Evolutionary conservation across 805 yeast species (phyloP), one percentile per base, ranked within the genome.

Genomic region (Myxozyma monticola): DNA sequence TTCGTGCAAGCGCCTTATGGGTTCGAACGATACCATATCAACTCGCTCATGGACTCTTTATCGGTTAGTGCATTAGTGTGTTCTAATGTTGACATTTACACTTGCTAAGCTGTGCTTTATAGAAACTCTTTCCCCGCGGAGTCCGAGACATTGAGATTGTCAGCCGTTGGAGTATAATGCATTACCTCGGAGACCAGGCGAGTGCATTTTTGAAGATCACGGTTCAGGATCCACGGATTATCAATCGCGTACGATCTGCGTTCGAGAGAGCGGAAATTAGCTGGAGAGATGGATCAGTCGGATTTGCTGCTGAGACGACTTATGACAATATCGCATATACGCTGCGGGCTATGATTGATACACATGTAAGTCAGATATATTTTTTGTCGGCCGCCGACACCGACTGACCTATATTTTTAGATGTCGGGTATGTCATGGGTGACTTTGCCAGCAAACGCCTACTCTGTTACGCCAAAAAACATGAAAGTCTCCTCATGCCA

Each of bases 1-100:
- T 93, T 88, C 61, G 95, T 87, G 10, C 96, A 97, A 0, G 90
- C 88, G 9, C 99, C 99, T 1, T 72, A 77, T 37, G 88, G 87
- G 4, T 85, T 90, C 62, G 70, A 77, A 28, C 73, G 74, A 40
- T 77, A 72, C 22, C 84, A 84, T 58, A 62, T 86, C 40, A 68
- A 8, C 76, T 84, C 59, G 60, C 71, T 21, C 65, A 69, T 25
- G 71, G 80, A 62, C 52, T 85, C 53, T 71, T 73, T 56, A 68
- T 68, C 59, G 30, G 54, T 25, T 46, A 21, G 61, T 48, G 25
- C 71, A 61, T 39, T 25, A 3, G n/a, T n/a, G n/a, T n/a, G n/a
- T n/a, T n/a, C 10, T 26, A 5, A 18, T 9, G 2, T 4, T 33
- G 4, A 20, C 14, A 17, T 2, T 6, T 37, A 31, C 9, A 42